Conservation (phyloP, 306 rosid species). For the Acacia crassicarpa region DNA sequence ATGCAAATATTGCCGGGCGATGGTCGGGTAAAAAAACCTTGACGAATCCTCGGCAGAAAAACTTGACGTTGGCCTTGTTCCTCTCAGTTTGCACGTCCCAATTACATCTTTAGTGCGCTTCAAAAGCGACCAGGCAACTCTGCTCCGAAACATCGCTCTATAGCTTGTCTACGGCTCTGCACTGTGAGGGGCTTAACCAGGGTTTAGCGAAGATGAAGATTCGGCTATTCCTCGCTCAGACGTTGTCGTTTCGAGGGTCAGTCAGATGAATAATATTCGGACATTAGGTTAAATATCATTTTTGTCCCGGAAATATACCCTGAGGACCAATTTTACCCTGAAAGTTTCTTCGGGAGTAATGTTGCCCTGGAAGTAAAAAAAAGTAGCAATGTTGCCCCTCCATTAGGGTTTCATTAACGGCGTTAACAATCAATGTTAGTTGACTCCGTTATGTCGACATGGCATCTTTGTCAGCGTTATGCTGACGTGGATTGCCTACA, state of each 20-base stretch:
- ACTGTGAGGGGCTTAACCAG: not conserved
- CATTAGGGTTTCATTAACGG: too few relatives aligned
- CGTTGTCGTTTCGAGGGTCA: not conserved
- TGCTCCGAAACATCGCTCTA: conserved; percentile 31
- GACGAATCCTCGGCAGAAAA: conserved; percentile 10
- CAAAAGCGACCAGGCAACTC: conserved; percentile 20
- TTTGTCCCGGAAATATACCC: too few relatives aligned
- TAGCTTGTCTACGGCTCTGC: not conserved
- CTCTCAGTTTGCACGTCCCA: conserved; percentile 7
- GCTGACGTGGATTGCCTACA: too few relatives aligned
- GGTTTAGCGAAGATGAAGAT: not conserved
- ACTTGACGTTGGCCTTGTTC: conserved; percentile 3
- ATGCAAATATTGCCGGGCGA: conserved; percentile 25
- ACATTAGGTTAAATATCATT: too few relatives aligned
- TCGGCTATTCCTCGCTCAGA: not conserved
- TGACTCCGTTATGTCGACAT: too few relatives aligned
- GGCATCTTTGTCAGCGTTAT: too few relatives aligned
- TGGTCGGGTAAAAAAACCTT: conserved; percentile 13
- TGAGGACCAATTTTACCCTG: too few relatives aligned
- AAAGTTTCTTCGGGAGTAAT: too few relatives aligned
- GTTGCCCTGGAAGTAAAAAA: too few relatives aligned
- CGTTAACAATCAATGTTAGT: too few relatives aligned
- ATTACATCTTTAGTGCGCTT: conserved; percentile 28
- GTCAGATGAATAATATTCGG: too few relatives aligned
- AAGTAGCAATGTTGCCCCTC: too few relatives aligned